Percentiles rank a stretch among this genome's conserved stretches.
These are phyloP conservation scores for Salvia splendens DNA, from an alignment of 257 asterid genomes.

Conservation along the genomic window DNA sequence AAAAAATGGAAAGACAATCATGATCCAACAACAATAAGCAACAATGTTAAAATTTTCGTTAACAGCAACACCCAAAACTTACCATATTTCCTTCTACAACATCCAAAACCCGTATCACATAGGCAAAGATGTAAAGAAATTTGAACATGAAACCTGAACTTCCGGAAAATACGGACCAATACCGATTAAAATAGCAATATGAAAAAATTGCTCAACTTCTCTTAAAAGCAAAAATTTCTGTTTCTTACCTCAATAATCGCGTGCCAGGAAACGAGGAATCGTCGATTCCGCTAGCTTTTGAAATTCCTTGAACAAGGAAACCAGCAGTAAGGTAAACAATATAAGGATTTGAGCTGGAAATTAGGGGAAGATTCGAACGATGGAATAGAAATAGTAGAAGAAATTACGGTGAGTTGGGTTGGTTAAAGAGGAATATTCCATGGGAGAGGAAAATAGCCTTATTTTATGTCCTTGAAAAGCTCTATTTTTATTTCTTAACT, in stretches of 20 bases:
- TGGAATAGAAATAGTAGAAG: too few species aligned
- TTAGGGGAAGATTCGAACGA: too few species aligned
- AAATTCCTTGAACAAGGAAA: constrained; percentile 1
- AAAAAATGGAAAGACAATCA: constrained; percentile 1
- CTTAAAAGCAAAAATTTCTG: constrained; percentile 5
- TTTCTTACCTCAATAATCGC: constrained; percentile 38
- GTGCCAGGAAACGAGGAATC: constrained; percentile 27
- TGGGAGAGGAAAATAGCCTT: too few species aligned
- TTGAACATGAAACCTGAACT: background rate
- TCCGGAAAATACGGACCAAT: background rate
- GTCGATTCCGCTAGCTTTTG: constrained; percentile 28
- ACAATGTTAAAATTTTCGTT: constrained; percentile 8
- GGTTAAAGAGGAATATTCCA: too few species aligned
- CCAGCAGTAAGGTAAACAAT: background rate
- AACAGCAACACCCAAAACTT: background rate
- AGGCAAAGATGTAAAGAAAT: constrained; percentile 1
- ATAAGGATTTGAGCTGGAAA: too few species aligned
- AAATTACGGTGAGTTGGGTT: too few species aligned
- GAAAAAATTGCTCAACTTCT: background rate
- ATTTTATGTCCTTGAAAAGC: too few species aligned
- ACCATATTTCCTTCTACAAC: background rate
- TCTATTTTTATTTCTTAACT: too few species aligned
- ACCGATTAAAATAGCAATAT: background rate
- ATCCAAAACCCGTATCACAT: background rate
- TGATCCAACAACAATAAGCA: constrained; percentile 5